Conservation (phyloP, 441 rosid genomes). For the Bocquillonia castaneifolia region DNA sequence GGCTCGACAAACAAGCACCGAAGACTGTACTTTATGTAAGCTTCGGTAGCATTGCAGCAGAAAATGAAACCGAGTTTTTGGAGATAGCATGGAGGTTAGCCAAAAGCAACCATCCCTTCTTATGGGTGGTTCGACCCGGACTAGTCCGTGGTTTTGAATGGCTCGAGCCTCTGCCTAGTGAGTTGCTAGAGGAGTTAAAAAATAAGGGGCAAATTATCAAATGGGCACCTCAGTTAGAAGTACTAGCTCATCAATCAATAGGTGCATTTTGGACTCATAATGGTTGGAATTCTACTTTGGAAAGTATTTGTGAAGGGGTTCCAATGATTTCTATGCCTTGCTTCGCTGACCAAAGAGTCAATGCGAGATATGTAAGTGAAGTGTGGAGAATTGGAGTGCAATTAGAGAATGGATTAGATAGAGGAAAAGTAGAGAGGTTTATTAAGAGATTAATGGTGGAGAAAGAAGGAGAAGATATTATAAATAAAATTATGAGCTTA, state of each 20-base stretch:
- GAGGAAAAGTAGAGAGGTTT: constrained; percentile 18
- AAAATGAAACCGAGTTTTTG: constrained; percentile 30
- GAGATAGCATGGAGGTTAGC: constrained; percentile 55
- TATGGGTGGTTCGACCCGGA: constrained; percentile 52
- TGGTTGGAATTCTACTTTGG: constrained; percentile 39
- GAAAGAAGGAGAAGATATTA: constrained; percentile 23
- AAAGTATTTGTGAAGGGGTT: constrained; percentile 33
- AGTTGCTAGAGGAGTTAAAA: neutral
- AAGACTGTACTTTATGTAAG: constrained; percentile 48
- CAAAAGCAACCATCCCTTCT: constrained; percentile 41
- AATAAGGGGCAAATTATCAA: neutral
- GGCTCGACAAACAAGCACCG: constrained; percentile 47
- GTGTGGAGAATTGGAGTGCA: constrained; percentile 28
- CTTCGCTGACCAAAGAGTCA: constrained; percentile 28
- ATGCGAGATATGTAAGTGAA: constrained; percentile 18
- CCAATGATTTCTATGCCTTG: constrained; percentile 34
- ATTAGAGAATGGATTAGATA: constrained; percentile 23
- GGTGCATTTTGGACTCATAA: constrained; percentile 15
- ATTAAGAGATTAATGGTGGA: constrained; percentile 26
- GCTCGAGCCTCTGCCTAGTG: neutral
- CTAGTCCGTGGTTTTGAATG: constrained; percentile 3
- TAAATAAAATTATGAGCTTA: neutral
- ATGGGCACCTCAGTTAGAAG: constrained; percentile 4
- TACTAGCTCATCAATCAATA: neutral
- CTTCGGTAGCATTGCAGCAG: constrained; percentile 44